Percentiles rank a stretch among this genome's conserved stretches.
Conservation (phyloP, 352 stramenopile genomes). For the Globisporangium lucens region DNA sequence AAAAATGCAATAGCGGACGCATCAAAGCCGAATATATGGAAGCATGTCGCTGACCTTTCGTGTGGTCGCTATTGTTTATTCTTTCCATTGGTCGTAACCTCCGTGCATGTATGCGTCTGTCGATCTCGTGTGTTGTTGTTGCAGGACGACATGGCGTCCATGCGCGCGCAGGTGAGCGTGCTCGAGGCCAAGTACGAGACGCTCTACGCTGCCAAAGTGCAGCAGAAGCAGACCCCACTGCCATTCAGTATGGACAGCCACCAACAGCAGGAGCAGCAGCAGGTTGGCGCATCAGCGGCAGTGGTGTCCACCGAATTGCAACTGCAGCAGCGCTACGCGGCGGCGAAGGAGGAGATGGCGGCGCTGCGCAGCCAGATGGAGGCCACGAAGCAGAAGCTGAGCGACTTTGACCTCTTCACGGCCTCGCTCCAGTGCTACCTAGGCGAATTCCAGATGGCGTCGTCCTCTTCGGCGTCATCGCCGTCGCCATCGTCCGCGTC, state of each 20-base stretch:
- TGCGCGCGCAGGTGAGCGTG: conserved; percentile 15
- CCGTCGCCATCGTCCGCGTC: not conserved
- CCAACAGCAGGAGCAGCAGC: not conserved
- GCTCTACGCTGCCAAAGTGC: conserved; percentile 11
- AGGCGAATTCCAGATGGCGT: conserved; percentile 13
- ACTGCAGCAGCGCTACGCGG: conserved; percentile 6
- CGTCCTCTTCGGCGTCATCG: not conserved
- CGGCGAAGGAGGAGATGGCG: conserved; percentile 8
- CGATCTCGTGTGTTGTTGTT: not conserved
- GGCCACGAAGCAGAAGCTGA: conserved; percentile 15
- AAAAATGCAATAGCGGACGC: too few relatives aligned
- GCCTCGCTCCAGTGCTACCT: conserved; percentile 17
- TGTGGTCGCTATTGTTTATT: too few relatives aligned
- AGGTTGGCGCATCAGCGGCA: not conserved
- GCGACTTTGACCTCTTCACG: conserved; percentile 17
- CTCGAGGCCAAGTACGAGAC: conserved; percentile 14
- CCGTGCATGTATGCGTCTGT: too few relatives aligned
- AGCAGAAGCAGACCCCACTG: not conserved
- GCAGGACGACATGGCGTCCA: conserved; percentile 18
- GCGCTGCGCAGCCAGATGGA: conserved; percentile 13
- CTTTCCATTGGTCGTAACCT: not conserved
- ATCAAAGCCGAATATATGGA: too few relatives aligned
- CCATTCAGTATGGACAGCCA: not conserved
- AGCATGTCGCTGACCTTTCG: too few relatives aligned
- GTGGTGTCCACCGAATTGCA: conserved; percentile 1